Base-by-base conservation (phyloP, 768 basidiomycete species). In the Mycena belliarum region DNA sequence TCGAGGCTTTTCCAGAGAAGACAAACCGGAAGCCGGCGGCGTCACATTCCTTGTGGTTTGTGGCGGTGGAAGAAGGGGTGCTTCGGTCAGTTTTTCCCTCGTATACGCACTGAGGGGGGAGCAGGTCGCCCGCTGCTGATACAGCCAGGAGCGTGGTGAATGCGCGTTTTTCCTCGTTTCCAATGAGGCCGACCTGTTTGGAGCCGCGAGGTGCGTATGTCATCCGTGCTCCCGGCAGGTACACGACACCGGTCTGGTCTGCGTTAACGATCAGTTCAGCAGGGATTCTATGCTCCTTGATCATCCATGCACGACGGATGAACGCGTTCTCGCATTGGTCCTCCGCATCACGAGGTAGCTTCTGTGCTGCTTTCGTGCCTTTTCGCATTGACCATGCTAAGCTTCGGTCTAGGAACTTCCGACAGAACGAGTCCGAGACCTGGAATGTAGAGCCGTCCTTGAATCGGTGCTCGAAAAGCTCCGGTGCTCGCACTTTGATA, bases 51-150 rank as follows among this genome's bases (percentile, higher is more conserved):
- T 29, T 25, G 8, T 59, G 28, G 10, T 23, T 49, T 9, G 49
- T 6, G 4, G 29, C 51, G 2, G 24, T 10, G 2, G 3, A 40
- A 4, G 33, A 45, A 5, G 71, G 69, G 25, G 58, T 24, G 4
- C 61, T 63, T 14, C 23, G 25, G 15, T 12, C 45, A 0, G 62
- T 50, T 23, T 62, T 52, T 11, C 73, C 73, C 4, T 45, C 26
- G 47, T 65, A 72, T 16, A 75, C 68, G 1, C 67, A 65, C 51
- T 74, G 73, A 32, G 72, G 63, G 9, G 70, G 74, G 7, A 74
- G 61, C 1, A 63, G 24, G 0, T 58, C 55, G 18, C 73, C 71
- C 9, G 49, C 49, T 20, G 44, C 53, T 0, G 69, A 67, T 5
- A 72, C 59, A 6, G 59, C 61, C n/a, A 71, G 65, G 20, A 69